Percentiles rank a stretch among this genome's conserved stretches.
Conservation (phyloP, 805 yeast genomes). For the Debaryomyces prosopidis region DNA sequence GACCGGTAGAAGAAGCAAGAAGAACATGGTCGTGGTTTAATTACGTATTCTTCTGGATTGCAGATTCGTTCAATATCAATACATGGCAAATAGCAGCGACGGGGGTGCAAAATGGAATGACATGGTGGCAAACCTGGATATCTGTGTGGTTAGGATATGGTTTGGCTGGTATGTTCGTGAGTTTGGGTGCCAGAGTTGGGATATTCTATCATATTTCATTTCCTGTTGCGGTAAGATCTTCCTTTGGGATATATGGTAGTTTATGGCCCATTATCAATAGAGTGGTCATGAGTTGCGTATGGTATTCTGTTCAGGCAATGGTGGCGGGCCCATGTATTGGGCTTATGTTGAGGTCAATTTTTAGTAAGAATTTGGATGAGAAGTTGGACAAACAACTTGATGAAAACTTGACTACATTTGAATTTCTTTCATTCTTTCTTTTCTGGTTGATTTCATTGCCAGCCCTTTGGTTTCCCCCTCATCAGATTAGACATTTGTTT, state of each 20-base stretch:
- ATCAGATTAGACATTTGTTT: slow-evolving; percentile 78
- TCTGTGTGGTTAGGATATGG: slow-evolving; percentile 85
- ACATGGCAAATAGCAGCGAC: slow-evolving; percentile 92
- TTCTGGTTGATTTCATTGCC: slow-evolving; percentile 84
- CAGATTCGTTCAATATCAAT: slow-evolving; percentile 86
- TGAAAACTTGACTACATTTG: slow-evolving; percentile 68
- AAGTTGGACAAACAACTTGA: slow-evolving; percentile 65
- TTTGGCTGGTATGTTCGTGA: slow-evolving; percentile 68
- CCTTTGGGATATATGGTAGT: slow-evolving; percentile 86
- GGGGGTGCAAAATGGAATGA: slow-evolving; percentile 69
- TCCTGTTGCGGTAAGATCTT: slow-evolving; percentile 78
- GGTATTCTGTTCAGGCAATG: slow-evolving; percentile 88
- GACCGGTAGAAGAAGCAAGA: slow-evolving; percentile 73
- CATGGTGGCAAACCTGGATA: slow-evolving; percentile 92
- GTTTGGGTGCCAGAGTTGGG: slow-evolving; percentile 75
- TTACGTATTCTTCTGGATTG: slow-evolving; percentile 79
- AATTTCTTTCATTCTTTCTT: slow-evolving; percentile 73
- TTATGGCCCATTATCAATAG: slow-evolving; percentile 88
- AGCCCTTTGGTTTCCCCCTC: slow-evolving; percentile 79
- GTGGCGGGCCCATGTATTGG: slow-evolving; percentile 78
- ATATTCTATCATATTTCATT: slow-evolving; percentile 78
- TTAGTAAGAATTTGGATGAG: slow-evolving; percentile 60
- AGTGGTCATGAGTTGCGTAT: slow-evolving; percentile 81
- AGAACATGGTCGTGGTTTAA: slow-evolving; percentile 88
- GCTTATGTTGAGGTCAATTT: slow-evolving; percentile 69